These are phyloP conservation scores for Evernia prunastri DNA, from an alignment of 495 filamentous ascomycete species.

Conservation along the genomic window DNA sequence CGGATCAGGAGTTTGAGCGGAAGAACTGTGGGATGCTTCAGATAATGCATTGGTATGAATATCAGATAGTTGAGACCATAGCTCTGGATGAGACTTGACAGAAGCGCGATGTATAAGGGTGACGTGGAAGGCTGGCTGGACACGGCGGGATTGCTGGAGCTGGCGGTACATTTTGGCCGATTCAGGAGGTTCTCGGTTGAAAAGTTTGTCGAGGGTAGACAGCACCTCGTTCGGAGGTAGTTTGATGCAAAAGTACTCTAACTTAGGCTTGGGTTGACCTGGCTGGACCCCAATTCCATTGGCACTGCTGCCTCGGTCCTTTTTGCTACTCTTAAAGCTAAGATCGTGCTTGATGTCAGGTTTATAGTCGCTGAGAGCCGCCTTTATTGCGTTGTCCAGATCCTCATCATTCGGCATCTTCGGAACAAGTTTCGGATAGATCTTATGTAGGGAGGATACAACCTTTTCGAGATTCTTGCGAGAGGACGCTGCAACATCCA, in stretches of 20 bases:
- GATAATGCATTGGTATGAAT: conserved; percentile 33
- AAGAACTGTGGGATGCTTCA: conserved; percentile 28
- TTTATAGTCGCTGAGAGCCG: conserved; percentile 68
- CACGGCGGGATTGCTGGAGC: conserved; percentile 61
- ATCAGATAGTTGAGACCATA: conserved; percentile 55
- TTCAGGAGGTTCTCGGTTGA: conserved; percentile 42
- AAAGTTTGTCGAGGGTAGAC: conserved; percentile 59
- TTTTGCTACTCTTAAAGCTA: conserved; percentile 41
- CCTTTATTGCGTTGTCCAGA: conserved; percentile 72
- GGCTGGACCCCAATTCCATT: conserved; percentile 23
- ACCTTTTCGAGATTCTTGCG: conserved; percentile 81
- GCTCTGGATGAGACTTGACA: conserved; percentile 48
- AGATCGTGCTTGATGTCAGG: conserved; percentile 71
- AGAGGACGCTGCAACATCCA: conserved; percentile 69
- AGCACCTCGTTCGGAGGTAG: conserved; percentile 53
- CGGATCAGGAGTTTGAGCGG: conserved; percentile 27
- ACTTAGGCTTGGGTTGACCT: conserved; percentile 41
- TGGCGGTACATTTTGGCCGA: conserved; percentile 64
- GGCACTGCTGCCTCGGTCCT: conserved; percentile 32
- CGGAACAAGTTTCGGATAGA: conserved; percentile 68
- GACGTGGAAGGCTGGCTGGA: conserved; percentile 86
- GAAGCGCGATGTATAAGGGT: conserved; percentile 79
- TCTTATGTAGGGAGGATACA: conserved; percentile 57
- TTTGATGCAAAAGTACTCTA: conserved; percentile 80
- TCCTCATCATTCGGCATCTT: conserved; percentile 65